A percentile compares a stretch with the other conserved stretches of the same genome.
Conservation (phyloP, 2,329 filamentous ascomycete species). For the Ophiocordyceps australis region DNA sequence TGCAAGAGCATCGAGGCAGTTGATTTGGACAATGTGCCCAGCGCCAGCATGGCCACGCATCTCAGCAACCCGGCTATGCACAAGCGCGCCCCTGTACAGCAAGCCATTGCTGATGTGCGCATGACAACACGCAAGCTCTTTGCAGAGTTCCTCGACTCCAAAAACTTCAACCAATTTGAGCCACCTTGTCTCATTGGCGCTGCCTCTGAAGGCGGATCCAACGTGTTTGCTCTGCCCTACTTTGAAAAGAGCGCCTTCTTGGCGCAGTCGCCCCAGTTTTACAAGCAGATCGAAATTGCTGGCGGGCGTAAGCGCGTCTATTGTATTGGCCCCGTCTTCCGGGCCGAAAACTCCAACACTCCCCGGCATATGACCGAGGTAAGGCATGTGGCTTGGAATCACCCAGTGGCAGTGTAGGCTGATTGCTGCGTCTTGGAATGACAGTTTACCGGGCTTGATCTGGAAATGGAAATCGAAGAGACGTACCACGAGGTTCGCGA, state of each 20-base stretch:
- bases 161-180: conserved; percentile 69
- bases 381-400: conserved; percentile 3
- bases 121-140: conserved; percentile 52
- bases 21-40: conserved; percentile 31
- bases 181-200: conserved; percentile 79
- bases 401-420: conserved; percentile 1
- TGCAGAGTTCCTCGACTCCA: conserved; percentile 57
- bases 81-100: conserved; percentile 78
- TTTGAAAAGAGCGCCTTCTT: conserved; percentile 71
- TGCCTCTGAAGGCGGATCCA: conserved; percentile 80
- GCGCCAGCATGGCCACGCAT: conserved; percentile 67
- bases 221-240: conserved; percentile 81
- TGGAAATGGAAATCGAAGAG: conserved; percentile 77
- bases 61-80: conserved; percentile 88
- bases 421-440: conserved; percentile 1
- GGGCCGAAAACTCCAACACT: conserved; percentile 75
- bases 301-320: conserved; percentile 62
- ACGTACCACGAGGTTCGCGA: conserved; percentile 58
- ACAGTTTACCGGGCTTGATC: conserved; percentile 68
- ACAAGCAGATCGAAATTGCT: conserved; percentile 76
- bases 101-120: conserved; percentile 47
- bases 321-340: conserved; percentile 65
- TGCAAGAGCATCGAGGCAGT: conserved; percentile 23
- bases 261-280: conserved; percentile 69
- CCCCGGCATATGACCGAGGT: conserved; percentile 69